These are phyloP conservation scores for Xylaria bambusicola DNA, from an alignment of 495 filamentous ascomycete genomes.

Conservation along the genomic window DNA sequence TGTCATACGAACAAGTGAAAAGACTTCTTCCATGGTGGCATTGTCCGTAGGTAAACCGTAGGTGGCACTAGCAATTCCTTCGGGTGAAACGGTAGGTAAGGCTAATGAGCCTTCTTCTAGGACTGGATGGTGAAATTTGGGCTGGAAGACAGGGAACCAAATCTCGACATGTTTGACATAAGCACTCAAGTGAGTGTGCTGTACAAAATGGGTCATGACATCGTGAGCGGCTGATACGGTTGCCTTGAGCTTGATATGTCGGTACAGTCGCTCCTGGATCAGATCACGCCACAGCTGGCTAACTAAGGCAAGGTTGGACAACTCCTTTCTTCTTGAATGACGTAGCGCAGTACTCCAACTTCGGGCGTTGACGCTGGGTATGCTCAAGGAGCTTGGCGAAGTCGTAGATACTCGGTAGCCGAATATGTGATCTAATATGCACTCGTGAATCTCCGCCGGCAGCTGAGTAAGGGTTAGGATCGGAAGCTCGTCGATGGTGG, in stretches of 20 bases:
- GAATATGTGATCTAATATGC: constrained; percentile 67
- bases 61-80: constrained; percentile 51
- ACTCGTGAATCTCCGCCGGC: constrained; percentile 71
- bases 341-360: constrained; percentile 67
- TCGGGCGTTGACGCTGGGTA: constrained; percentile 48
- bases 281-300: constrained; percentile 62
- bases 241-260: constrained; percentile 74
- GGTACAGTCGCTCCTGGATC: constrained; percentile 68
- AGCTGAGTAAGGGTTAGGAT: constrained; percentile 54
- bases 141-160: constrained; percentile 73
- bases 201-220: constrained; percentile 58
- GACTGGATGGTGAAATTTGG: constrained; percentile 44
- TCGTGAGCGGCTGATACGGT: constrained; percentile 59
- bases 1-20: constrained; percentile 55
- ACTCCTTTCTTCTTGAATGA: constrained; percentile 65
- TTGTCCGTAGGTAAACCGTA: constrained; percentile 62
- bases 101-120: constrained; percentile 37
- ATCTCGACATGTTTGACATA: constrained; percentile 73
- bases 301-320: constrained; percentile 66
- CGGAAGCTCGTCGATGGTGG: constrained; percentile 28
- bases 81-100: constrained; percentile 48
- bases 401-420: constrained; percentile 63
- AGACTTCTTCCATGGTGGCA: constrained; percentile 67
- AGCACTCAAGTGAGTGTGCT: constrained; percentile 57
- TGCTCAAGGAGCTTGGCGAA: constrained; percentile 49